These are phyloP conservation scores for Trypanosoma rangeli DNA, from an alignment of 208 protist species.

Conservation along the genomic window DNA sequence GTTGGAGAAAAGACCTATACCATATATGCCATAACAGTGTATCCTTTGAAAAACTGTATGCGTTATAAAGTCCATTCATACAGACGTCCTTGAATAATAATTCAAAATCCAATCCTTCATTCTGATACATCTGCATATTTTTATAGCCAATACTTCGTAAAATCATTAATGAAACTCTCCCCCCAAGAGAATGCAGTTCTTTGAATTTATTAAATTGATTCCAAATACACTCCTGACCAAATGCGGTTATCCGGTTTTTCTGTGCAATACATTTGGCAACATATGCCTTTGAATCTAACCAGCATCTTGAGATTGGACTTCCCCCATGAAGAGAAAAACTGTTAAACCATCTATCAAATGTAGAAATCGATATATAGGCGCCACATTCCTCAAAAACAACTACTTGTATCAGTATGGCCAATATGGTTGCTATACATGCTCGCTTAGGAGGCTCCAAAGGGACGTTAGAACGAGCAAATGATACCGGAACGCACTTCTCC, in stretches of 20 bases:
- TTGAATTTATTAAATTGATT: slow-evolving; percentile 14
- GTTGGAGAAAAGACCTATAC: slow-evolving; percentile 9
- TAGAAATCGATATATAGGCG: slow-evolving; percentile 18
- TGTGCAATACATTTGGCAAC: slow-evolving; percentile 26
- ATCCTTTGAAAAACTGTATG: background rate
- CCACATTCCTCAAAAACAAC: slow-evolving; percentile 25
- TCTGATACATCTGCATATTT: background rate
- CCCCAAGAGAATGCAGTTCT: slow-evolving; percentile 3
- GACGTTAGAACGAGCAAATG: slow-evolving; percentile 24
- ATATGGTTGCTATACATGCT: slow-evolving; percentile 27
- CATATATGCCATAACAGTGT: slow-evolving; percentile 24
- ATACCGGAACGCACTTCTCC: slow-evolving; percentile 15
- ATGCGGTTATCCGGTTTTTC: background rate
- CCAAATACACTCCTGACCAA: slow-evolving; percentile 24
- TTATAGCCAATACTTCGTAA: slow-evolving; percentile 1
- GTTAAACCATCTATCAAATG: slow-evolving; percentile 30
- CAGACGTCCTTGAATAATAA: background rate
- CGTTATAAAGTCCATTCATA: background rate
- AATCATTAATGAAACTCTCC: slow-evolving; percentile 22
- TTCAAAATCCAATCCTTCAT: background rate
- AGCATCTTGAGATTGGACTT: slow-evolving; percentile 19
- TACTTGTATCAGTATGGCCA: slow-evolving; percentile 25
- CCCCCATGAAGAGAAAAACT: background rate
- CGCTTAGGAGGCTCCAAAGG: slow-evolving; percentile 24
- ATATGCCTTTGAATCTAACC: slow-evolving; percentile 27